Base-by-base conservation (phyloP, 371 early-diverging fungal species). In the Mortierella sp. region DNA sequence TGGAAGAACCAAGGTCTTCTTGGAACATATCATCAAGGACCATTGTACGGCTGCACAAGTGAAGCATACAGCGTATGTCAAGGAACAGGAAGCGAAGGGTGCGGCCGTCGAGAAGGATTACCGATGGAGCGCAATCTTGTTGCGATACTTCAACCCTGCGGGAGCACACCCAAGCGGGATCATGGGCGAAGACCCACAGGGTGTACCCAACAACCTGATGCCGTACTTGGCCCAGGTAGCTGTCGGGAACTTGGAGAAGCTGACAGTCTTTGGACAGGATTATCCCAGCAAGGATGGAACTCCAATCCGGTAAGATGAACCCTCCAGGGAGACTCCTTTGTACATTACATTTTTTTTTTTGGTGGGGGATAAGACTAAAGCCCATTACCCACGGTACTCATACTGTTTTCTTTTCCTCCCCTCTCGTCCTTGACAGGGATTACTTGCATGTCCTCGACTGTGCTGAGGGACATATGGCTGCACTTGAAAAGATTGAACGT, bases 121-220 rank as follows among this genome's bases (percentile, higher is more conserved):
- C 13, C 84, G 84, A 21, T 91, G 89, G 91, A 90, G 86, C 50
- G 91, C 89, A 16, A 85, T 87, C 47, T 73, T 94, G 49, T 83
- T 95, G 48, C 83, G 96, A 58, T 96, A 95, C 85, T 96, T 96
- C 61, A 96, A 96, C 83, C 96, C 96, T n/a, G 90, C 91, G 13
- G 92, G 93, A 63, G 96, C 96, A 0, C 95, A 95, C 78, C 85
- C 88, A 34, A 89, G 92, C 31, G 96, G 95, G 34, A 80, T 84
- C 53, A 87, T 96, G 83, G 96, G 96, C 60, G 96, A 96, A 72
- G 89, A 92, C 67, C 94, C 94, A 8, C 82, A 80, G 56, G 92
- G 91, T 67, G 73, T 89, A 21, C 95, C 96, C 18, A 90, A 89
- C 81, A 96, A 96, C 79, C 82, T 96, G 68, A 93, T 95, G 90